These are phyloP conservation scores for Neonectria faginata DNA, from an alignment of 2,329 filamentous ascomycete species.

Conservation along the genomic window DNA sequence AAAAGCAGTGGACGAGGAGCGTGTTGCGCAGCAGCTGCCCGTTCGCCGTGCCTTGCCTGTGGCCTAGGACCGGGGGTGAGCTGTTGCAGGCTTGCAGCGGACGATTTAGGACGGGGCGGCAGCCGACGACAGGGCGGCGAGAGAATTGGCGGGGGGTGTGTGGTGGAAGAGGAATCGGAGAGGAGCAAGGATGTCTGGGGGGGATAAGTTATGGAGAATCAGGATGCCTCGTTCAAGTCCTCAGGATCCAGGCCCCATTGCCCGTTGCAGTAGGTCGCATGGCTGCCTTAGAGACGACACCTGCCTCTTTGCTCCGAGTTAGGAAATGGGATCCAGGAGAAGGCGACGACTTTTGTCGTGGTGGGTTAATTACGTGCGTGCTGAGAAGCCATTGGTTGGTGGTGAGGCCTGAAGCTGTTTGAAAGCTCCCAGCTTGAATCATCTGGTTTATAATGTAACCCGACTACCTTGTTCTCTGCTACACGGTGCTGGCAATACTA, in stretches of 20 bases:
- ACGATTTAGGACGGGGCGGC: slow-evolving; percentile 14
- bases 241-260: slow-evolving; percentile 6
- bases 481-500: background rate
- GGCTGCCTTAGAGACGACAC: slow-evolving; percentile 26
- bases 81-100: slow-evolving; percentile 1
- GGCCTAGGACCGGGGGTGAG: slow-evolving; percentile 39
- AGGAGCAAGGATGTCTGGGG: slow-evolving; percentile 13
- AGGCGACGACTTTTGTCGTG: slow-evolving; percentile 1
- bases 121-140: slow-evolving; percentile 37
- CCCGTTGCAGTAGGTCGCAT: slow-evolving; percentile 11
- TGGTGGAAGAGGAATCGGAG: slow-evolving; percentile 9
- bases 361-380: background rate
- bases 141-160: slow-evolving; percentile 16
- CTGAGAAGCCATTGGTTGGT: slow-evolving; percentile 18
- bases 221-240: background rate
- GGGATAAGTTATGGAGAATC: background rate
- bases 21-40: slow-evolving; percentile 36
- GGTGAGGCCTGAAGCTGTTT: slow-evolving; percentile 18
- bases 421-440: slow-evolving; percentile 16
- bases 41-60: slow-evolving; percentile 33
- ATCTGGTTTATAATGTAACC: slow-evolving; percentile 7
- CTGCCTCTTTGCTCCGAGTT: background rate
- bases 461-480: slow-evolving; percentile 9
- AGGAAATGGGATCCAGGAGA: slow-evolving; percentile 5
- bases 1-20: slow-evolving; percentile 34